phyloP scores from a whole-genome alignment of 2,329 filamentous ascomycete genomes.

The Diplocarpon mali region DNA sequence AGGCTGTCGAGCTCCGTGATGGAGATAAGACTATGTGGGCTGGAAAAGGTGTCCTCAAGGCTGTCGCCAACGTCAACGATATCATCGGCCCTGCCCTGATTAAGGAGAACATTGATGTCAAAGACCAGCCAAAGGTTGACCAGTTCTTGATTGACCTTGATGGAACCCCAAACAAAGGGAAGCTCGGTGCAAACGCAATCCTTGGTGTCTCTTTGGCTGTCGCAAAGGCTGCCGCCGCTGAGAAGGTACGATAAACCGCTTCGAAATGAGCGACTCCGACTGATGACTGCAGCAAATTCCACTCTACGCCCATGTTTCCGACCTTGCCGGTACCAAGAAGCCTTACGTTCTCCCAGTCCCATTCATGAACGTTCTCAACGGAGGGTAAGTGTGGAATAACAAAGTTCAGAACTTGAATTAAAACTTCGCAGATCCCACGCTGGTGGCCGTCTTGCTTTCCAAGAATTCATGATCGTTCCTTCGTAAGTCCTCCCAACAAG shows the following conservation, averaged over 20 bases:
- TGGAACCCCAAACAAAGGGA: conserved; percentile 76
- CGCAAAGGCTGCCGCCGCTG: conserved; percentile 80
- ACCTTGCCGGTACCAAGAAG: conserved; percentile 83
- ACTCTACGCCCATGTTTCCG: conserved; percentile 79
- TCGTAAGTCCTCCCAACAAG: conserved; percentile 40
- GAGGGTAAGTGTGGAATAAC: conserved; percentile 31
- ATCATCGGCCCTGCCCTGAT: conserved; percentile 72
- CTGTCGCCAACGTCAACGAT: conserved; percentile 76
- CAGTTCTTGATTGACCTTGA: conserved; percentile 79
- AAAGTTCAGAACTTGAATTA: conserved; percentile 6
- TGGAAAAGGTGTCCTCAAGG: conserved; percentile 81
- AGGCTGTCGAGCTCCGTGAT: conserved; percentile 84
- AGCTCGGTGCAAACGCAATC: conserved; percentile 81
- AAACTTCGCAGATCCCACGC: conserved; percentile 65
- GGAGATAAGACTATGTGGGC: conserved; percentile 78
- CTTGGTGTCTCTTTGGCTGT: conserved; percentile 75
- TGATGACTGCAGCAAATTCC: conserved; percentile 50
- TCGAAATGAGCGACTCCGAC: neutral
- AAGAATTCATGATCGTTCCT: conserved; percentile 94
- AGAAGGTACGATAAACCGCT: conserved; percentile 49
- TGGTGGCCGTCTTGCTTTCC: conserved; percentile 88
- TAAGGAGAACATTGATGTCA: conserved; percentile 72
- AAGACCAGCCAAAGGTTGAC: conserved; percentile 77
- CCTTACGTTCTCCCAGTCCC: conserved; percentile 82
- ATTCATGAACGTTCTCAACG: conserved; percentile 91